Conservation (phyloP, 768 basidiomycete genomes). For the Amanita molliuscula region DNA sequence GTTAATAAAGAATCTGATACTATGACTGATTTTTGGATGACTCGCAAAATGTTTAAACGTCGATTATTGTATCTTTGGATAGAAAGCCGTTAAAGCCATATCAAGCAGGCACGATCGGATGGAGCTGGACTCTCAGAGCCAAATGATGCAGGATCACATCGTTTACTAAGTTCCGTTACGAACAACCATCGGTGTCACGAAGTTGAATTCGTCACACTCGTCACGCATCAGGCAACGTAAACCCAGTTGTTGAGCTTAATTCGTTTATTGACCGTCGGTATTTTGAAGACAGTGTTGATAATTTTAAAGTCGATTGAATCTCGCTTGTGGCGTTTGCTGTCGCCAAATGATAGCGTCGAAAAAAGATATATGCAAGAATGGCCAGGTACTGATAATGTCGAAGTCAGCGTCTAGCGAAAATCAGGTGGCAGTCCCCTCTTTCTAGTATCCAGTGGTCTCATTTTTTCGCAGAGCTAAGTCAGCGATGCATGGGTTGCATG, state of each 20-base stretch:
- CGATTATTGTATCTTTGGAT: neutral
- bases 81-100: neutral
- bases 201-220: neutral
- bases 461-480: neutral
- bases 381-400: neutral
- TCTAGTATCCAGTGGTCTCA: neutral
- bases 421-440: neutral
- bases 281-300: neutral
- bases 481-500: neutral
- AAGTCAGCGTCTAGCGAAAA: neutral
- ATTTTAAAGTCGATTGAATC: neutral
- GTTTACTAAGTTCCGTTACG: neutral
- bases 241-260: neutral
- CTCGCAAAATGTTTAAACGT: neutral
- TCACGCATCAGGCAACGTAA: neutral
- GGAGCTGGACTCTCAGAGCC: neutral
- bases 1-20: neutral
- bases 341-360: neutral
- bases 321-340: neutral
- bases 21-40: neutral
- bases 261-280: neutral
- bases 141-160: slow-evolving; percentile 5
- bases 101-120: slow-evolving; percentile 1
- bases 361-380: neutral
- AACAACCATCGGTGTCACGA: neutral